phyloP scores from a whole-genome alignment of 805 yeast species.

The Kazachstania africana region DNA sequence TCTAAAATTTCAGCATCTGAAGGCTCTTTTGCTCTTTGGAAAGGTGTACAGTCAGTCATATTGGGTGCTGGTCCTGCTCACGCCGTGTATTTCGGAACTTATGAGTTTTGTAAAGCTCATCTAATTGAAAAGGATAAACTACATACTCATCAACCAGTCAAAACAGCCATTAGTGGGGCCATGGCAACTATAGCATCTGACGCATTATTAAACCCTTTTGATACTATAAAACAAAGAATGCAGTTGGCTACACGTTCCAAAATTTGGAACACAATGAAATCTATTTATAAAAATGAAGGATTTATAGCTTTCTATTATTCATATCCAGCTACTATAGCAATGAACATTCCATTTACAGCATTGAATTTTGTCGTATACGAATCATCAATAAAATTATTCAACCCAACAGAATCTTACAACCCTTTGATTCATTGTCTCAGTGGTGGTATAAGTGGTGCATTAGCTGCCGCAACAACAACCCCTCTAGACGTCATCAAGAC shows the following conservation, averaged over 20 bases:
- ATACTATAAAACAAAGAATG: conserved; percentile 92
- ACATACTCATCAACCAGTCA: conserved; percentile 53
- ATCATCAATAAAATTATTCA: conserved; percentile 64
- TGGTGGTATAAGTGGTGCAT: conserved; percentile 91
- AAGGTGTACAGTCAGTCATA: conserved; percentile 86
- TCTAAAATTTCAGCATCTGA: conserved; percentile 73
- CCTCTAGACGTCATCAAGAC: conserved; percentile 94
- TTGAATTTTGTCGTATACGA: conserved; percentile 91
- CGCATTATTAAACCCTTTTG: conserved; percentile 96
- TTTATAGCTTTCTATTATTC: conserved; percentile 75
- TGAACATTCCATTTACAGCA: conserved; percentile 93
- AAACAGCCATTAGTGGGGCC: conserved; percentile 83
- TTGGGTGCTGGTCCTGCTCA: conserved; percentile 99
- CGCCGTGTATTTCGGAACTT: conserved; percentile 89
- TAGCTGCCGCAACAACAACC: conserved; percentile 92
- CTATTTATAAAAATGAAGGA: conserved; percentile 54
- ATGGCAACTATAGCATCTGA: conserved; percentile 87
- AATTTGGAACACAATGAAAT: conserved; percentile 22
- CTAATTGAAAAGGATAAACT: conserved; percentile 24
- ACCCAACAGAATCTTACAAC: conserved; percentile 70
- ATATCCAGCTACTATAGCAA: conserved; percentile 86
- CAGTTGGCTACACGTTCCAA: conserved; percentile 34
- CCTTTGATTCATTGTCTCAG: conserved; percentile 87
- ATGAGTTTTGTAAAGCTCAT: conserved; percentile 53
- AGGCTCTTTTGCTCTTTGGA: conserved; percentile 83